These are phyloP conservation scores for Mycena galopus DNA, from an alignment of 768 basidiomycete species.

Conservation along the genomic window DNA sequence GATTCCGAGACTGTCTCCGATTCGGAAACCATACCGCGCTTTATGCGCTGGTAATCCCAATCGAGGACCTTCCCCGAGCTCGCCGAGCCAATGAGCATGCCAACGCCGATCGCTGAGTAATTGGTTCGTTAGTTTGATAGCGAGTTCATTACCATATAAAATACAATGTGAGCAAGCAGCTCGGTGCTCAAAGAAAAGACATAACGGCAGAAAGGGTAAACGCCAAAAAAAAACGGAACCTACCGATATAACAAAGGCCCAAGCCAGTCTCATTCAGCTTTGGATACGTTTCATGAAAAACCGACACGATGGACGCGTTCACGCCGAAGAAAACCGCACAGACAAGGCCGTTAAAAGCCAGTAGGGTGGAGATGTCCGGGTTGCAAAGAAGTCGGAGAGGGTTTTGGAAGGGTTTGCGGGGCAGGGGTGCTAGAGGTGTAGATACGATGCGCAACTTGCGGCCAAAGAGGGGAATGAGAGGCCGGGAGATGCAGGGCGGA, in stretches of 20 bases:
- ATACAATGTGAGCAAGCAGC: too few species aligned
- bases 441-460: conserved; percentile 41
- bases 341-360: conserved; percentile 63
- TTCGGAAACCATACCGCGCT: conserved; percentile 44
- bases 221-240: too few species aligned
- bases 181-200: too few species aligned
- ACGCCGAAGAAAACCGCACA: conserved; percentile 73
- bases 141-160: too few species aligned
- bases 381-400: conserved; percentile 68
- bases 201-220: too few species aligned
- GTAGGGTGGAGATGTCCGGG: conserved; percentile 66
- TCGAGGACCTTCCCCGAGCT: conserved; percentile 75
- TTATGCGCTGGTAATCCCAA: conserved; percentile 65
- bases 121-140: background rate
- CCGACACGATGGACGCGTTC: conserved; percentile 70
- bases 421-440: conserved; percentile 36
- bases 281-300: conserved; percentile 71
- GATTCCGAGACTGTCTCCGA: too few species aligned
- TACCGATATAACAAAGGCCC: conserved; percentile 70
- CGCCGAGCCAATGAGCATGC: conserved; percentile 73
- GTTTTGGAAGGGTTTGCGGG: conserved; percentile 61
- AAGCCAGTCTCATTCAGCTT: conserved; percentile 71
- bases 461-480: conserved; percentile 63
- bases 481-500: conserved; percentile 62
- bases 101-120: conserved; percentile 80